Base-by-base conservation (phyloP, 1,284 basidiomycete genomes). In the Ganoderma lucidum region DNA sequence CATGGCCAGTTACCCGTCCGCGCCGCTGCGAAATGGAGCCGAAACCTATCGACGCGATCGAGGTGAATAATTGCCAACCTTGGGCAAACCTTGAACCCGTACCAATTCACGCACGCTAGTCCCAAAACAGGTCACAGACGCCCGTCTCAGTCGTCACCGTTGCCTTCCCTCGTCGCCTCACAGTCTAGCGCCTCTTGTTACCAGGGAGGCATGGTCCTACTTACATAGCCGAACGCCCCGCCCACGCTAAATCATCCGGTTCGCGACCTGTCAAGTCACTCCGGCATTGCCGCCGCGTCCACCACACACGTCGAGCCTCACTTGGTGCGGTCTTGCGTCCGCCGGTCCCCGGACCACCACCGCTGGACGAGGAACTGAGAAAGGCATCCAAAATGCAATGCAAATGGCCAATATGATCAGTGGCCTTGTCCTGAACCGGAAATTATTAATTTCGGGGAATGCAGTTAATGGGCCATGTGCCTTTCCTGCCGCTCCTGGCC, bases 1-100 rank as follows among this genome's bases (percentile, higher is more conserved):
- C 70, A 75, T 75, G 74, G 45, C 66, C 71, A 72, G 69, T 72
- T 61, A 42, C 37, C 59, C 35, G 56, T 39, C 32, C 59, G 73
- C 70, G 69, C 71, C 68, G 62, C 64, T 64, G 71, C 71, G 73
- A 70, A 75, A 73, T 71, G 68, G 70, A 74, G 62, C 71, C 74
- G 70, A 73, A 74, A 73, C 70, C 70, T 74, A 69, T 74, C 73
- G 73, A 73, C 72, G 70, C 68, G 73, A 71, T 73, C 72, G 72
- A 74, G 67, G 71, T 70, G 70, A 72, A 71, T 70, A 44, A 70
- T 70, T 70, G 69, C 71, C 67, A 66, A 70, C 53, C 71, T 67
- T 67, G 69, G 71, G 67, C 65, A 74, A 70, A 71, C 71, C 60
- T 70, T 73, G 65, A 70, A 68, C 68, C 72, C 70, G 74, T 74